Conservation (phyloP, 2,329 filamentous ascomycete genomes). For the Aspergillus pseudoterreus region DNA sequence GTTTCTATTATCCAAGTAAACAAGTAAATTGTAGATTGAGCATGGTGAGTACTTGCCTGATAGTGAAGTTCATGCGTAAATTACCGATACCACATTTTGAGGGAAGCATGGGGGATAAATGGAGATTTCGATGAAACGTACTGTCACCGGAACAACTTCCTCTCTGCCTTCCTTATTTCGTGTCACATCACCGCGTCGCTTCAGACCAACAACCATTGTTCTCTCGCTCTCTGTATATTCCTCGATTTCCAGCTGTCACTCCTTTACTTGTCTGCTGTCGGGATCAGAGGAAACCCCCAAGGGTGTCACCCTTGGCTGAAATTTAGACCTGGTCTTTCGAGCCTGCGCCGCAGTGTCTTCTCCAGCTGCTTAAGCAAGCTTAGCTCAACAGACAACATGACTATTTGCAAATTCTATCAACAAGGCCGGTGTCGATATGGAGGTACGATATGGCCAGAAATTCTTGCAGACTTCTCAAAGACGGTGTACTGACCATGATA, state of each 20-base stretch:
- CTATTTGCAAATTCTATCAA: constrained; percentile 61
- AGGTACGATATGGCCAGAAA: constrained; percentile 41
- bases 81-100: too few species aligned
- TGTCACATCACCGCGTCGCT: not conserved
- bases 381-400: constrained; percentile 28
- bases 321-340: too few species aligned
- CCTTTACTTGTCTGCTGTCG: not conserved
- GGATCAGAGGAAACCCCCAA: not conserved
- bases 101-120: too few species aligned
- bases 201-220: not conserved
- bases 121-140: constrained; percentile 9
- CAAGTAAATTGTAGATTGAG: not conserved
- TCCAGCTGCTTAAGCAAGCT: too few species aligned
- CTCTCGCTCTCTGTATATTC: not conserved
- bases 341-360: too few species aligned
- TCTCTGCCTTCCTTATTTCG: not conserved
- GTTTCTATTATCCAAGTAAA: not conserved
- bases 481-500: constrained; percentile 12
- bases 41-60: too few species aligned
- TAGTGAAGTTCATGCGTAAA: too few species aligned
- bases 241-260: too few species aligned
- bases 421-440: constrained; percentile 64
- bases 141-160: constrained; percentile 12
- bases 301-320: not conserved
- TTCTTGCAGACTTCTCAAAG: not conserved